Evolutionary conservation across 1,284 basidiomycete species (phyloP), one percentile per base, ranked within the genome.

Genomic region (Rhodotorula sp.): DNA sequence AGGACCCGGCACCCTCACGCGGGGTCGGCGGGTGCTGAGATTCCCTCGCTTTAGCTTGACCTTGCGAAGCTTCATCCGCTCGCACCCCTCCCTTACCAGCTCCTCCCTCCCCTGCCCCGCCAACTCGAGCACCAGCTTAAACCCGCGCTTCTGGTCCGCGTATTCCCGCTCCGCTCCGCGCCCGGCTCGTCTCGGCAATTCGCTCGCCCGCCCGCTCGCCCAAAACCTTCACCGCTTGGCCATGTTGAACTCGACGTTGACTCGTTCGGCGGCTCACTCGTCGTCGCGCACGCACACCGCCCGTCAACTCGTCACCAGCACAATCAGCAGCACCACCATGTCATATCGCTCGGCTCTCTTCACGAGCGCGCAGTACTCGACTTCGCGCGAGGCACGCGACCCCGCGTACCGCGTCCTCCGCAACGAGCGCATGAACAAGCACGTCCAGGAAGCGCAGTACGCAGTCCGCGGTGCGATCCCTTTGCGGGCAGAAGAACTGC

Each of bases 391-490:
- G 20, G 8, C 58, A 20, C 66, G 72, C 22, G 64, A 70, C 42
- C 72, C 72, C 4, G 51, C 42, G 4, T 64, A 60, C 60, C 72
- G 72, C 60, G 69, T 80, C 18, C 70, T 83, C 37, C 78, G 78
- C 57, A 61, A 74, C 26, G 71, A 76, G 33, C 77, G 78, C 29
- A 80, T 82, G 82, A 99, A 98, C 83, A 92, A 91, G 3, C 85
- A 89, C 70, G 86, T 97, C 66, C 85, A 88, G 78, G 88, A 91
- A 62, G 95, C 87, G 8, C 69, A 97, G 82, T 99, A 99, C 80
- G 95, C 95, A 70, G 96, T 99, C 45, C 91, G 95, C 69, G 95
- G 96, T 67, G 94, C 95, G 82, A 88, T 99, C 75, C 94, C 95
- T 22, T 91, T 94, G 83, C 91, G 90, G 80, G 94, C 95, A 4